Conservation (phyloP, 148 eudicot genomes). For the Rhododendron molle region DNA sequence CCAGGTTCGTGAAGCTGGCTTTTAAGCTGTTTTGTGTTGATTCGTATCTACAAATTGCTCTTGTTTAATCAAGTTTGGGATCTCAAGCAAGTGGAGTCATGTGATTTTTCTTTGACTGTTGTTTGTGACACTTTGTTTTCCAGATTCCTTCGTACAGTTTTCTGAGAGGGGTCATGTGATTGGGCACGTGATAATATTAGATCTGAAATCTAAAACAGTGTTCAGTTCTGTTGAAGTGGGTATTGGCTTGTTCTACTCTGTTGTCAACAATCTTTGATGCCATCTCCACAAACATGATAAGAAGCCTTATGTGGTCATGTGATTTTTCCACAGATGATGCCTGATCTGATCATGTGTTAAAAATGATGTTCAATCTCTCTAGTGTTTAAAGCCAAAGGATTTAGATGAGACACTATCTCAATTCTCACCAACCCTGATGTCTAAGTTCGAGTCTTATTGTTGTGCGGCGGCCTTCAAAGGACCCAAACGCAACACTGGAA, state of each 20-base stretch:
- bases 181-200: slow-evolving; percentile 43
- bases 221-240: background rate
- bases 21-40: slow-evolving; percentile 2
- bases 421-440: background rate
- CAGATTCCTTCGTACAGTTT: slow-evolving; percentile 17
- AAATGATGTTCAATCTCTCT: background rate
- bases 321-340: background rate
- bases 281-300: background rate
- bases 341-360: background rate
- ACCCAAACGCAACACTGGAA: too few relatives aligned
- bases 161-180: slow-evolving; percentile 50
- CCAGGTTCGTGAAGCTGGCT: background rate
- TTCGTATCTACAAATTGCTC: slow-evolving; percentile 4
- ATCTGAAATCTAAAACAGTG: background rate
- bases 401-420: background rate
- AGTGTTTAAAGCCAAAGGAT: background rate
- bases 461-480: too few relatives aligned
- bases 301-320: background rate
- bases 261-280: background rate
- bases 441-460: too few relatives aligned
- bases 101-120: slow-evolving; percentile 49
- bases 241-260: background rate
- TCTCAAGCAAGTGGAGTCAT: slow-evolving; percentile 56
- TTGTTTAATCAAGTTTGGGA: slow-evolving; percentile 17
- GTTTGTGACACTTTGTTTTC: slow-evolving; percentile 1